phyloP scores from a whole-genome alignment of 176 grass and related monocot species.

The Hsuehochloa calcarea region DNA sequence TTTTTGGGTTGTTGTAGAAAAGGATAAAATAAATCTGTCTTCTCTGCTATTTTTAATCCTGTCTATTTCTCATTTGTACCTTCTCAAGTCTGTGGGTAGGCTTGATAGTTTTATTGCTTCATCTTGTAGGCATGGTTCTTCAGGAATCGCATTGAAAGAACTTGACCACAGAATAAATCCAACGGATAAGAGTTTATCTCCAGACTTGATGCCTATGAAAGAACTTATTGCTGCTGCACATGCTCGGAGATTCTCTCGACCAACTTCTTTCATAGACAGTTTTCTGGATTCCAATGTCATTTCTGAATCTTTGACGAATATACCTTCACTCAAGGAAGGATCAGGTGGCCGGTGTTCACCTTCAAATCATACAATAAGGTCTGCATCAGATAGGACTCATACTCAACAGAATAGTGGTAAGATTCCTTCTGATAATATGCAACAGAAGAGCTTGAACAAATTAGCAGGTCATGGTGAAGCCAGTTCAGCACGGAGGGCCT shows the following conservation, averaged over 20 bases:
- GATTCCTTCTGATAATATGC: conserved; percentile 44
- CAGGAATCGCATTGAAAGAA: conserved; percentile 33
- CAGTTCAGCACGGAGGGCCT: conserved; percentile 61
- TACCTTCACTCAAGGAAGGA: conserved; percentile 55
- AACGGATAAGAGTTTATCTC: conserved; percentile 53
- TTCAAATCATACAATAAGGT: conserved; percentile 41
- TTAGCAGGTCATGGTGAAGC: conserved; percentile 54
- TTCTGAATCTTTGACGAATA: conserved; percentile 45
- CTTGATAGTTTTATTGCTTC: conserved; percentile 31
- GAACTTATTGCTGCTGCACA: conserved; percentile 68
- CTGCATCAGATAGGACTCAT: conserved; percentile 46
- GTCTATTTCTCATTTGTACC: background rate
- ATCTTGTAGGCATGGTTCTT: conserved; percentile 68
- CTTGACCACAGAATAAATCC: conserved; percentile 29
- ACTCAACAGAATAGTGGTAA: conserved; percentile 43
- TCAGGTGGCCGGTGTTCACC: conserved; percentile 53
- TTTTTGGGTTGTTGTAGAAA: conserved; percentile 2
- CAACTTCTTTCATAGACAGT: conserved; percentile 60
- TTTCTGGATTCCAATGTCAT: conserved; percentile 52
- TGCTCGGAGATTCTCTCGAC: conserved; percentile 50
- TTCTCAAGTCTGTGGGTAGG: background rate
- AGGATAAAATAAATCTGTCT: conserved; percentile 6
- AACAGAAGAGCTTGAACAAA: conserved; percentile 41
- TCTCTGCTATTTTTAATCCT: background rate
- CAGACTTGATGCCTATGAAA: conserved; percentile 62